Evolutionary conservation across 257 asterid species (phyloP).

Genomic region (Euphrasia confusa): DNA sequence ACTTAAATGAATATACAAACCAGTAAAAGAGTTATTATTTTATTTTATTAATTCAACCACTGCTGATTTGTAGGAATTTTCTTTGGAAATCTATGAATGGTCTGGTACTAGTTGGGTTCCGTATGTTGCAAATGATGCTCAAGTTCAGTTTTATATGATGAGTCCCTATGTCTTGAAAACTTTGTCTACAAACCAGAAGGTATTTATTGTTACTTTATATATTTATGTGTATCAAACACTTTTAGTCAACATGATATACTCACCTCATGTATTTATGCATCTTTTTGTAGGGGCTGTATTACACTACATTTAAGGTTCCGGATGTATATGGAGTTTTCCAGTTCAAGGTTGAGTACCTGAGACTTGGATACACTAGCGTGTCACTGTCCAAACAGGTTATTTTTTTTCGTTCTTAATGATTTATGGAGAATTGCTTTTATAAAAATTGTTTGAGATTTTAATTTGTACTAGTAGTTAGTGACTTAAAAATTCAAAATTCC

Average conservation of each 20-base stretch:
- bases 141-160: conserved; percentile 91
- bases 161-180: conserved; percentile 86
- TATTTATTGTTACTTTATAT: conserved; percentile 27
- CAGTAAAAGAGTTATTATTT: not conserved
- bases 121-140: conserved; percentile 70
- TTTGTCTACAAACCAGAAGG: conserved; percentile 71
- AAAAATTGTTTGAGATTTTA: not conserved
- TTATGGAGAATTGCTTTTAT: not conserved
- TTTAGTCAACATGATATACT: not conserved
- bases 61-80: conserved; percentile 50
- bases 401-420: too few species aligned
- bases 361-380: conserved; percentile 67
- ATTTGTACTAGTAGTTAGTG: not conserved
- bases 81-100: conserved; percentile 74
- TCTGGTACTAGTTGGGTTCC: conserved; percentile 79
- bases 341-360: conserved; percentile 78
- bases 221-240: not conserved
- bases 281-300: conserved; percentile 53
- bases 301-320: conserved; percentile 78
- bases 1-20: too few species aligned
- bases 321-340: conserved; percentile 93
- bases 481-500: not conserved
- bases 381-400: conserved; percentile 72
- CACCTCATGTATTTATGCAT: conserved; percentile 22
- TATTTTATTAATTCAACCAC: not conserved